Evolutionary conservation across 306 rosid species (phyloP).

Genomic region (Castanea mollissima): DNA sequence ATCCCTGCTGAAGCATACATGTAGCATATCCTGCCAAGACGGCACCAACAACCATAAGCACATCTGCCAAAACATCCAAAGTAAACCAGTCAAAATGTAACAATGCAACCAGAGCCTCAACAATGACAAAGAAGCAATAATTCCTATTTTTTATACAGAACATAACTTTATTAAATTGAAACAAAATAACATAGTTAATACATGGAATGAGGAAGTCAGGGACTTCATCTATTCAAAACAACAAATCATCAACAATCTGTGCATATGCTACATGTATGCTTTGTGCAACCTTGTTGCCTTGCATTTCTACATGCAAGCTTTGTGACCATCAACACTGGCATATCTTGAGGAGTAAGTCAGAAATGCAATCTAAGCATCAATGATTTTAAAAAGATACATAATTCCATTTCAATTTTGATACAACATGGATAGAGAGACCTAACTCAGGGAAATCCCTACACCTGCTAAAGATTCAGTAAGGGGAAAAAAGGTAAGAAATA

Average conservation of each 20-base stretch:
- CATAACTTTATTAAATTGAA: background rate
- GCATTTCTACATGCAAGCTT: background rate
- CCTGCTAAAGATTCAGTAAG: too few species aligned
- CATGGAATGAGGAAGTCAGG: background rate
- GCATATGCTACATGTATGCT: too few species aligned
- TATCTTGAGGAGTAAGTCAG: background rate
- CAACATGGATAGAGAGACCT: too few species aligned
- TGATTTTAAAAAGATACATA: too few species aligned
- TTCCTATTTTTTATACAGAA: background rate
- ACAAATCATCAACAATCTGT: background rate
- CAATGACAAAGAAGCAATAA: background rate
- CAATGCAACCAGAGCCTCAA: background rate
- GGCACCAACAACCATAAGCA: constrained; percentile 85
- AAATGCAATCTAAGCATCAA: background rate
- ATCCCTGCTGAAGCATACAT: constrained; percentile 88
- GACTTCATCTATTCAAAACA: background rate
- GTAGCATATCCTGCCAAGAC: constrained; percentile 81
- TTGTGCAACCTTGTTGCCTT: background rate
- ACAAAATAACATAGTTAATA: background rate
- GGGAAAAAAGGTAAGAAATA: too few species aligned
- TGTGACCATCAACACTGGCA: background rate
- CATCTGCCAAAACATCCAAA: constrained; percentile 58
- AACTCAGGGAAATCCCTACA: too few species aligned
- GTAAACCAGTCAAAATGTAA: background rate
- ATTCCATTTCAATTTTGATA: too few species aligned